A percentile compares a stretch with the other conserved stretches of the same genome.
Conservation (phyloP, 1,284 basidiomycete species). For the Ustilago shanxiensis region DNA sequence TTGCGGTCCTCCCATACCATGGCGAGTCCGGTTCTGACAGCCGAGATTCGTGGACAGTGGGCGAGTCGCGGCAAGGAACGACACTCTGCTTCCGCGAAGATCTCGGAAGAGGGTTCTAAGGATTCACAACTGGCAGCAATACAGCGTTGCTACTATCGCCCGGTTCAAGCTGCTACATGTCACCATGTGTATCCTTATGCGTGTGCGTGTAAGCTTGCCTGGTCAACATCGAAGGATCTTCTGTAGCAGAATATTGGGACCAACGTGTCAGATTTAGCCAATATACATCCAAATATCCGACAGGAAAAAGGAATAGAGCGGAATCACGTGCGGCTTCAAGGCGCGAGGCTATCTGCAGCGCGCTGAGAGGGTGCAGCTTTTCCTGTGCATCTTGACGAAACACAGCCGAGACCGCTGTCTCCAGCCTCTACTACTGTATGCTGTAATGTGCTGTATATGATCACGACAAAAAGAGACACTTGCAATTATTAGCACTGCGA, state of each 20-base stretch:
- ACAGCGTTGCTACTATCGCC: no score
- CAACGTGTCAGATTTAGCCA: not conserved
- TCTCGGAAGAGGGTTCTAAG: slow-evolving; percentile 45
- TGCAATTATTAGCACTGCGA: not conserved
- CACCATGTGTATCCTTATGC: no score
- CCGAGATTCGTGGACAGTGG: slow-evolving; percentile 41
- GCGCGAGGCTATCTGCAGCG: slow-evolving; percentile 40
- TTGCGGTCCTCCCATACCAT: slow-evolving; percentile 60
- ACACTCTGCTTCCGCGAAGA: slow-evolving; percentile 59
- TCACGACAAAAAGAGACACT: not conserved
- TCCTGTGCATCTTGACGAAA: slow-evolving; percentile 18
- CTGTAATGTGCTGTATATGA: no score
- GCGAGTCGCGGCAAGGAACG: slow-evolving; percentile 46
- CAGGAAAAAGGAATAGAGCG: not conserved
- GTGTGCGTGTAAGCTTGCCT: no score
- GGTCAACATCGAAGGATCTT: no score
- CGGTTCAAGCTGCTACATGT: no score
- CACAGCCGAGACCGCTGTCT: slow-evolving; percentile 4
- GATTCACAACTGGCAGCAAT: no score
- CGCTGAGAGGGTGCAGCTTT: slow-evolving; percentile 25
- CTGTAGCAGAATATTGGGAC: no score
- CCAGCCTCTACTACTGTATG: no score
- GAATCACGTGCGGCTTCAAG: slow-evolving; percentile 35
- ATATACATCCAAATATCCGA: no score
- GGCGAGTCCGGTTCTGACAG: not conserved